phyloP scores from a whole-genome alignment of 371 early-diverging fungal species.

The Paraphysoderma sedebokerense region DNA sequence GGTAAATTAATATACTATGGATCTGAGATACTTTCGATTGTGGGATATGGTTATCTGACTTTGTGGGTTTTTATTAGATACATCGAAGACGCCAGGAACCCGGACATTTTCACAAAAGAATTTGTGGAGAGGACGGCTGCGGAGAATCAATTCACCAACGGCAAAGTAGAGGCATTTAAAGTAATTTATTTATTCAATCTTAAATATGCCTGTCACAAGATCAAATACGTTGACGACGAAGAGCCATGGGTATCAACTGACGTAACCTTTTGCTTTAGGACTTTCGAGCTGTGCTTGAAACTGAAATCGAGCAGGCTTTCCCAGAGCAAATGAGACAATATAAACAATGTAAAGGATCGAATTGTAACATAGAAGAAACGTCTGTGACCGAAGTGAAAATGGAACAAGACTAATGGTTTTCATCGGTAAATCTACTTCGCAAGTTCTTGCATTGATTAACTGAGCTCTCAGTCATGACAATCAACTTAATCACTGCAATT shows the following conservation, averaged over 20 bases:
- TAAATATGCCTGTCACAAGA: constrained; percentile 16
- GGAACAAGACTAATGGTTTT: too few species aligned
- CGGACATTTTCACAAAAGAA: constrained; percentile 50
- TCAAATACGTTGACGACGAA: constrained; percentile 4
- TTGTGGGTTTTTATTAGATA: constrained; percentile 12
- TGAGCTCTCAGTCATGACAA: too few species aligned
- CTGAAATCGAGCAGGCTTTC: constrained; percentile 8
- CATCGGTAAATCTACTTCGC: too few species aligned
- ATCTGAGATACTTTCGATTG: constrained; percentile 2
- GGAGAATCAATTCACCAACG: constrained; percentile 63
- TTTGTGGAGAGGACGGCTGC: constrained; percentile 52
- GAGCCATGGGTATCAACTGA: neutral
- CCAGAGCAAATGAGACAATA: constrained; percentile 11
- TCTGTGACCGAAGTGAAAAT: too few species aligned
- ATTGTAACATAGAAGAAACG: too few species aligned
- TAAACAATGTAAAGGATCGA: too few species aligned
- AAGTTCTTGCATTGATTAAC: too few species aligned
- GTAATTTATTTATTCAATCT: constrained; percentile 10
- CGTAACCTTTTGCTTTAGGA: constrained; percentile 3
- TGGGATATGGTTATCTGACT: neutral
- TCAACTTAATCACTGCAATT: too few species aligned
- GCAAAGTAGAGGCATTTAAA: constrained; percentile 46
- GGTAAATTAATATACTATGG: constrained; percentile 13
- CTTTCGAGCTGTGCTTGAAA: constrained; percentile 9
- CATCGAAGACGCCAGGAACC: constrained; percentile 49